Evolutionary conservation across 805 yeast species (phyloP).

Genomic region (Yamadazyma laniorum): DNA sequence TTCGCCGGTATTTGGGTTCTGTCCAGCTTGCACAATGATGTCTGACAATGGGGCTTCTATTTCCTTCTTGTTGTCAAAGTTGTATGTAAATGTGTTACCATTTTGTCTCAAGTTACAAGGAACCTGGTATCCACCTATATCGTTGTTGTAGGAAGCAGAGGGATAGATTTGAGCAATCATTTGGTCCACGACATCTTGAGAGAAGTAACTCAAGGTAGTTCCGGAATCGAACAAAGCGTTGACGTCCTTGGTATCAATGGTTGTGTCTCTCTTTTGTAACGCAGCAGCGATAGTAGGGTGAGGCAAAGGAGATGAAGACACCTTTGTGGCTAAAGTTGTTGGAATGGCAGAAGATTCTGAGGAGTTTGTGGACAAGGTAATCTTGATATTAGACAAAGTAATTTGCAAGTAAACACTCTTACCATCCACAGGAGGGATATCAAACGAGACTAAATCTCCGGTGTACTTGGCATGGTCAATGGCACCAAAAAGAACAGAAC

Average conservation of each 20-base stretch:
- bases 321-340: conserved; percentile 8
- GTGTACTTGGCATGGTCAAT: conserved; percentile 27
- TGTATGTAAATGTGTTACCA: conserved; percentile 11
- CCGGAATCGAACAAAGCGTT: conserved; percentile 20
- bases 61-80: conserved; percentile 12
- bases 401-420: conserved; percentile 17
- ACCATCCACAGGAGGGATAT: conserved; percentile 16
- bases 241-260: conserved; percentile 3
- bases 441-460: conserved; percentile 25
- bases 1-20: conserved; percentile 11
- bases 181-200: conserved; percentile 10
- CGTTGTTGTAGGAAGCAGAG: conserved; percentile 9
- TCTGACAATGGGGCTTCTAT: conserved; percentile 17
- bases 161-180: conserved; percentile 13
- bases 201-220: conserved; percentile 20
- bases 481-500: conserved; percentile 34
- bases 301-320: conserved; percentile 4
- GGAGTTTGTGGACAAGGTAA: conserved; percentile 9
- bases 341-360: conserved; percentile 8
- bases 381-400: conserved; percentile 19
- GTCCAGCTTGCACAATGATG: conserved; percentile 15
- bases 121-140: conserved; percentile 15
- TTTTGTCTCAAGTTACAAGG: conserved; percentile 13
- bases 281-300: conserved; percentile 13
- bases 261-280: conserved; percentile 8